Evolutionary conservation across 345 rosid species (phyloP).

Genomic region (Durio zibethinus): DNA sequence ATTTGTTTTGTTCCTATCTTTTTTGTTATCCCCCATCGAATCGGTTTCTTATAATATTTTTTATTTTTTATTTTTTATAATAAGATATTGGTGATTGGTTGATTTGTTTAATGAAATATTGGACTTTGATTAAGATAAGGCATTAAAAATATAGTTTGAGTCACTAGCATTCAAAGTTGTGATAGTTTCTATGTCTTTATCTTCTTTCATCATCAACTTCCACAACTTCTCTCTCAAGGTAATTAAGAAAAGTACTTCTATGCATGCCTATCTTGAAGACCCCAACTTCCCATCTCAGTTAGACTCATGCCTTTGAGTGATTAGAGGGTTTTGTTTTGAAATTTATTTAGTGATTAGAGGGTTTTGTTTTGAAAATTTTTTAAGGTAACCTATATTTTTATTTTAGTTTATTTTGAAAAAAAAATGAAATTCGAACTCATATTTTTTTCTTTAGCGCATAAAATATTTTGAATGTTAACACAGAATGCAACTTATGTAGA

Average conservation of each 20-base stretch:
- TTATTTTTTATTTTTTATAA: neutral
- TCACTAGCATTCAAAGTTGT: constrained; percentile 18
- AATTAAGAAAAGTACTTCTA: constrained; percentile 15
- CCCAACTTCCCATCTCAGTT: neutral
- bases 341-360: neutral
- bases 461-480: no score
- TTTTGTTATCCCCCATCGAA: constrained; percentile 2
- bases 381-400: neutral
- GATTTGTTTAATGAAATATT: constrained; percentile 15
- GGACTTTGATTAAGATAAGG: neutral
- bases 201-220: constrained; percentile 18
- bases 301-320: neutral
- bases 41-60: constrained; percentile 2
- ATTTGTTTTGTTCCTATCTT: neutral
- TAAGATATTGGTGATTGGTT: constrained; percentile 22
- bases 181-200: constrained; percentile 26
- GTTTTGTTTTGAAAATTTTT: neutral
- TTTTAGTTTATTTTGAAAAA: no score
- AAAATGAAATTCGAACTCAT: neutral
- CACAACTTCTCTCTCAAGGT: constrained; percentile 24
- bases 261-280: constrained; percentile 16
- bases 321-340: neutral
- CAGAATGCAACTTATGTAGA: no score
- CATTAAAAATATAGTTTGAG: neutral
- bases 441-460: no score